Evolutionary conservation across 257 asterid species (phyloP).

Genomic region (Capsicum rhomboideum): DNA sequence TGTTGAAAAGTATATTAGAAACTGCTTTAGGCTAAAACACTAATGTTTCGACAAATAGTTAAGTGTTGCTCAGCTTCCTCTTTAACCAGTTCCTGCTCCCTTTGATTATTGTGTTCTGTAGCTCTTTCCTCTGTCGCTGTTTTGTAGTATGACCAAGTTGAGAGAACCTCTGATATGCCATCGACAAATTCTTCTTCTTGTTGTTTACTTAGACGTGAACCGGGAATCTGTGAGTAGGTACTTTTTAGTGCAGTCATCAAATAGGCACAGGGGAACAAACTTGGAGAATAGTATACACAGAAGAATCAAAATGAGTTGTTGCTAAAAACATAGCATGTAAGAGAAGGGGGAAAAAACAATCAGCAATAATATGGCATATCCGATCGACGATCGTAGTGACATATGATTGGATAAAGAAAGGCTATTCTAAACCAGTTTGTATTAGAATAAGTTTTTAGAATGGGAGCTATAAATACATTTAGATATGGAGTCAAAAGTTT

Average conservation of each 20-base stretch:
- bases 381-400: too few relatives aligned
- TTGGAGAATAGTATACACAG: not conserved
- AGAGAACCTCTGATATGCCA: not conserved
- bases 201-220: not conserved
- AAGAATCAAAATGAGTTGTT: too few relatives aligned
- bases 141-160: not conserved
- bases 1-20: not conserved
- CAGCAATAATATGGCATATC: not conserved
- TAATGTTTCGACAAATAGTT: not conserved
- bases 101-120: too few relatives aligned
- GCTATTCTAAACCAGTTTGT: too few relatives aligned
- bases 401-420: too few relatives aligned
- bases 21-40: not conserved
- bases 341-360: too few relatives aligned
- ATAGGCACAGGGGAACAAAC: not conserved
- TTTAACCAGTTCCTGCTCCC: not conserved
- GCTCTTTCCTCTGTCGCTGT: not conserved
- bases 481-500: too few relatives aligned
- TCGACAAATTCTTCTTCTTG: not conserved
- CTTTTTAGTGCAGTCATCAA: not conserved
- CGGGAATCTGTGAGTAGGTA: not conserved
- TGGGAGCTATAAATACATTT: too few relatives aligned
- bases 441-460: too few relatives aligned
- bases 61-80: not conserved
- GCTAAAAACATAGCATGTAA: too few relatives aligned